Percentiles rank a stretch among this genome's conserved stretches.
Evolutionary conservation across 2,329 filamentous ascomycete genomes (phyloP).

Genomic region (Aspergillus sp.): DNA sequence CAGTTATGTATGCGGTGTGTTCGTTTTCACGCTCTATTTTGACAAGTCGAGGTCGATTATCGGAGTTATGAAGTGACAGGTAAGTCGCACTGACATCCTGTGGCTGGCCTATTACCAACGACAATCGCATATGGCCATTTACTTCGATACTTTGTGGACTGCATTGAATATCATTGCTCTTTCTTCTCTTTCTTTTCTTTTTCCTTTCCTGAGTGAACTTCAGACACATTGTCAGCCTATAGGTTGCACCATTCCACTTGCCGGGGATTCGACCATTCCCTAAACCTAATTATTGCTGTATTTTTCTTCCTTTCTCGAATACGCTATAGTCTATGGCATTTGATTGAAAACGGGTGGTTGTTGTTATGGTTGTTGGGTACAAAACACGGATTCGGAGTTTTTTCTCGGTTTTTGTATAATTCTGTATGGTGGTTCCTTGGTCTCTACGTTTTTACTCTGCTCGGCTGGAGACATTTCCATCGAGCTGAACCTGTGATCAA

Average conservation of each 20-base stretch:
- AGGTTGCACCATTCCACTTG: not conserved
- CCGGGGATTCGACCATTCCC: no score
- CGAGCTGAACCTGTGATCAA: not conserved
- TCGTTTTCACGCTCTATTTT: not conserved
- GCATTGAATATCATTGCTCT: not conserved
- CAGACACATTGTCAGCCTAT: not conserved
- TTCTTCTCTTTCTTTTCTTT: not conserved
- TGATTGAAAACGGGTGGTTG: no score
- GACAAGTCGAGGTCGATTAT: conserved; percentile 1
- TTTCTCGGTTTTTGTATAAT: not conserved
- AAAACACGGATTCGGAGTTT: no score
- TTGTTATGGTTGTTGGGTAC: no score
- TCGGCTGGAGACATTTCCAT: not conserved
- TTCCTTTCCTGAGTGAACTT: not conserved
- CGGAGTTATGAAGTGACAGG: conserved; percentile 2
- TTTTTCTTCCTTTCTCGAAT: no score
- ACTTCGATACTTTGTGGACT: not conserved
- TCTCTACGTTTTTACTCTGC: not conserved
- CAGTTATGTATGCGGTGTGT: not conserved
- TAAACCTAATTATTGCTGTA: no score
- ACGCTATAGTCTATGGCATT: no score
- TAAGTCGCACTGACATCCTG: conserved; percentile 8
- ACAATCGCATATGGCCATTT: not conserved
- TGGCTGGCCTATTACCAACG: conserved; percentile 16
- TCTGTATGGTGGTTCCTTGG: not conserved